phyloP scores from a whole-genome alignment of 164 flowering plant genomes.

The Taxillus chinensis region DNA sequence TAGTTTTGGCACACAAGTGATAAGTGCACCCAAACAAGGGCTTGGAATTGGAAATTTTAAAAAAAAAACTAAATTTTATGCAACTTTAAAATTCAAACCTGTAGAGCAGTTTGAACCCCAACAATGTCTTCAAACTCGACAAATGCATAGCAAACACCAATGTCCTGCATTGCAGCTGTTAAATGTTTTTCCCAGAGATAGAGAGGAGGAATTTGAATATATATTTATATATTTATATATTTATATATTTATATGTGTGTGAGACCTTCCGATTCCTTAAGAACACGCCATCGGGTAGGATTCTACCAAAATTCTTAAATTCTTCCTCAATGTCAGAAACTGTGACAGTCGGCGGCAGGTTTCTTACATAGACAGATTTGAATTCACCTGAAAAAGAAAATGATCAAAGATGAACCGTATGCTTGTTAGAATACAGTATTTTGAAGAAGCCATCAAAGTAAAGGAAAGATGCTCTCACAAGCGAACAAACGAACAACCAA shows the following conservation, averaged over 20 bases:
- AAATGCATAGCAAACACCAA: slow-evolving; percentile 4
- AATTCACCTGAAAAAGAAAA: slow-evolving; percentile 1
- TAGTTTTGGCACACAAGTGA: too few species aligned
- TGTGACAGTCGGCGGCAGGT: neutral
- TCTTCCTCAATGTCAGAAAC: neutral
- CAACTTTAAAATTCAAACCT: neutral
- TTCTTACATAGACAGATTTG: slow-evolving; percentile 1
- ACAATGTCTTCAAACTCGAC: neutral
- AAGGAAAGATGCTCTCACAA: too few species aligned
- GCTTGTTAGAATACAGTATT: neutral
- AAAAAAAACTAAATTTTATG: too few species aligned
- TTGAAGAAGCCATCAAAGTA: neutral
- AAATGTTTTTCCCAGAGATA: neutral
- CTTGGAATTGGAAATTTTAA: too few species aligned
- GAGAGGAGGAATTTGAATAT: too few species aligned
- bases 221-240: too few species aligned
- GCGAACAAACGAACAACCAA: too few species aligned
- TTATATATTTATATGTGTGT: too few species aligned
- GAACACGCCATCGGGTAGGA: slow-evolving; percentile 2
- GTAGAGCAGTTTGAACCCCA: neutral
- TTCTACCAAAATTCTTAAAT: neutral
- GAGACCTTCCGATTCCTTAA: slow-evolving; percentile 1
- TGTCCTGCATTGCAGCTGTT: neutral
- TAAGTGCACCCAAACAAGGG: too few species aligned
- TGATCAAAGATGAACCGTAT: neutral